Percentiles rank a stretch among this genome's conserved stretches.
phyloP scores from a whole-genome alignment of 2,329 filamentous ascomycete species.

The Aspergillus ochraceus region DNA sequence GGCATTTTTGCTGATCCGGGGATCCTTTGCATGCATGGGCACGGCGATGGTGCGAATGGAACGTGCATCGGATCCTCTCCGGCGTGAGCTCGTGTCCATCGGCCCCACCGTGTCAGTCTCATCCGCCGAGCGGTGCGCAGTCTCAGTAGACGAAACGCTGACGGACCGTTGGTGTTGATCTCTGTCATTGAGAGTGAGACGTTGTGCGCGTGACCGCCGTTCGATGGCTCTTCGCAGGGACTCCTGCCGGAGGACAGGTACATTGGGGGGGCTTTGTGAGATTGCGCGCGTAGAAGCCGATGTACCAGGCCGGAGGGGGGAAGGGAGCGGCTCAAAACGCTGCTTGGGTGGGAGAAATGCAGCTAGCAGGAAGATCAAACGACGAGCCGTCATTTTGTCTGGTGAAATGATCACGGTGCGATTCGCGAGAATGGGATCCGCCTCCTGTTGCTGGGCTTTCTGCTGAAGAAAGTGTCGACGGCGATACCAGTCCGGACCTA shows the following conservation, averaged over 20 bases:
- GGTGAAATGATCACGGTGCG: conserved; percentile 59
- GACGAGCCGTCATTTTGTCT: conserved; percentile 60
- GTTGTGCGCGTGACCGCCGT: conserved; percentile 49
- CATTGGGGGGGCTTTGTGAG: conserved; percentile 55
- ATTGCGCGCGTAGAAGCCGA: conserved; percentile 49
- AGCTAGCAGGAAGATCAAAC: conserved; percentile 59
- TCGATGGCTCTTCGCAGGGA: conserved; percentile 57
- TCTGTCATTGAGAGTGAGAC: conserved; percentile 37
- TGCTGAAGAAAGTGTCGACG: conserved; percentile 54
- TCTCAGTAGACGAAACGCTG: conserved; percentile 48
- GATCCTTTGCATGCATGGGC: conserved; percentile 48
- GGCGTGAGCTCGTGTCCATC: conserved; percentile 25
- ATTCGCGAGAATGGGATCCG: conserved; percentile 50
- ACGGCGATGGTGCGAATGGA: conserved; percentile 45
- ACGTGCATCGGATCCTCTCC: conserved; percentile 45
- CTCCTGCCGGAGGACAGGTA: conserved; percentile 52
- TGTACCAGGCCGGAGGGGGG: conserved; percentile 41
- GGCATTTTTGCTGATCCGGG: conserved; percentile 45
- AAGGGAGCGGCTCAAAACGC: conserved; percentile 38
- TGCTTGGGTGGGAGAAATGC: conserved; percentile 57
- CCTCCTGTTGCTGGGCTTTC: conserved; percentile 46
- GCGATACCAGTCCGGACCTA: conserved; percentile 57
- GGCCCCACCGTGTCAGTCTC: conserved; percentile 29
- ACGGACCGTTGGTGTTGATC: conserved; percentile 39
- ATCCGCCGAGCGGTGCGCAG: conserved; percentile 35